These are phyloP conservation scores for Dovyalis caffra DNA, from an alignment of 345 rosid species.

Conservation along the genomic window DNA sequence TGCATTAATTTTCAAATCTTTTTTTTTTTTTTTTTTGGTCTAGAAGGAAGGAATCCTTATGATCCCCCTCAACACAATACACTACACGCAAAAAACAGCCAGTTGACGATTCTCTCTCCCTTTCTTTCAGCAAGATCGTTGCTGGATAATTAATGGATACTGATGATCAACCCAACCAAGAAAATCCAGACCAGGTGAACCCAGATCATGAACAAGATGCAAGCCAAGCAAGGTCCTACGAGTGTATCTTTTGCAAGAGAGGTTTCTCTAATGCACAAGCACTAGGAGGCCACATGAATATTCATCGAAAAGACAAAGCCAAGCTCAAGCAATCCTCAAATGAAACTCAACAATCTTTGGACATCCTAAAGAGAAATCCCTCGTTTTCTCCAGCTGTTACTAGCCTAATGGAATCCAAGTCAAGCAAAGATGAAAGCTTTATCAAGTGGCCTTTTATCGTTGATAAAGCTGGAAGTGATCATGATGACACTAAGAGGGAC, in stretches of 20 bases:
- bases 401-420: neutral
- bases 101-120: constrained; percentile 13
- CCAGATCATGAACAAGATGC: constrained; percentile 25
- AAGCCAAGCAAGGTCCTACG: constrained; percentile 43
- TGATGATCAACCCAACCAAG: constrained; percentile 26
- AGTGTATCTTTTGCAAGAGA: constrained; percentile 26
- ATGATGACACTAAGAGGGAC: neutral
- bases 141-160: constrained; percentile 25
- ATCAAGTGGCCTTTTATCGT: constrained; percentile 24
- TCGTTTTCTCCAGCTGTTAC: constrained; percentile 6
- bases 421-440: constrained; percentile 8
- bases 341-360: constrained; percentile 16
- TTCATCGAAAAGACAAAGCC: constrained; percentile 22
- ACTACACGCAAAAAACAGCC: neutral
- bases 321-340: constrained; percentile 43
- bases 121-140: neutral
- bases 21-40: neutral
- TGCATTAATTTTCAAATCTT: constrained; percentile 2
- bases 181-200: constrained; percentile 16
- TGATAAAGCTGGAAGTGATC: neutral
- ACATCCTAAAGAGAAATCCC: constrained; percentile 6
- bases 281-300: constrained; percentile 28
- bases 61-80: constrained; percentile 5
- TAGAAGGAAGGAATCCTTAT: constrained; percentile 16
- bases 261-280: constrained; percentile 32